A percentile compares a stretch with the other conserved stretches of the same genome.
Conservation (phyloP, 768 basidiomycete species). For the Boletellus ananiceps region DNA sequence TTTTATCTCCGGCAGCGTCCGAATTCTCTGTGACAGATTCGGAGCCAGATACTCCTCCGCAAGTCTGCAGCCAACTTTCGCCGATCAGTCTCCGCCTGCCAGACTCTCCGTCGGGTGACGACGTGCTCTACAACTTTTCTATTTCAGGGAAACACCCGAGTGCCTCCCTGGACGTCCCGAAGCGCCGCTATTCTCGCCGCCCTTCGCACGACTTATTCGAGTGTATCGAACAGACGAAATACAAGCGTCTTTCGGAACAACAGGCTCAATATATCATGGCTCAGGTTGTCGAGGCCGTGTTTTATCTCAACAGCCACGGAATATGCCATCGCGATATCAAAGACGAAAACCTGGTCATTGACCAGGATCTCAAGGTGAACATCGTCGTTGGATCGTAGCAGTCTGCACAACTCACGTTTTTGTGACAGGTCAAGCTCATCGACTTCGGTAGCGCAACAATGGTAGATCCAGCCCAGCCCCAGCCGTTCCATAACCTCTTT, state of each 20-base stretch:
- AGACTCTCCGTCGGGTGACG: conserved; percentile 12
- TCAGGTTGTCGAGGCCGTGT: conserved; percentile 83
- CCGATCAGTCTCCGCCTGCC: conserved; percentile 17
- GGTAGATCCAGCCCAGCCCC: conserved; percentile 55
- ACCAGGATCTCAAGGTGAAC: conserved; percentile 61
- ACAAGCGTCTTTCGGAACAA: conserved; percentile 73
- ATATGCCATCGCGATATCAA: conserved; percentile 96
- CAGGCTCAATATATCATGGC: conserved; percentile 80
- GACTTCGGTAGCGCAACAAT: conserved; percentile 92
- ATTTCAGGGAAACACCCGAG: conserved; percentile 9
- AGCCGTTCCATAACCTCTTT: conserved; percentile 71
- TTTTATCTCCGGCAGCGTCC: conserved; percentile 54
- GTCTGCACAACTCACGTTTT: conserved; percentile 10
- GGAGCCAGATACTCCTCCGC: conserved; percentile 42
- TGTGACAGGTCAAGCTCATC: conserved; percentile 79
- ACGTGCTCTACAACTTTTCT: conserved; percentile 3
- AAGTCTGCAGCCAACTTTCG: conserved; percentile 23
- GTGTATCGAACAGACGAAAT: conserved; percentile 83
- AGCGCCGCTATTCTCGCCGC: conserved; percentile 55
- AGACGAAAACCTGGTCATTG: conserved; percentile 89
- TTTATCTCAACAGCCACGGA: conserved; percentile 75
- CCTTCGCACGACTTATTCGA: conserved; percentile 92
- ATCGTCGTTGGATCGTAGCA: background rate
- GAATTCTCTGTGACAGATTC: conserved; percentile 43
- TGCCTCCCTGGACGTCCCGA: conserved; percentile 20